Conservation (phyloP, 208 protist species). For the Crithidia expoeki region DNA sequence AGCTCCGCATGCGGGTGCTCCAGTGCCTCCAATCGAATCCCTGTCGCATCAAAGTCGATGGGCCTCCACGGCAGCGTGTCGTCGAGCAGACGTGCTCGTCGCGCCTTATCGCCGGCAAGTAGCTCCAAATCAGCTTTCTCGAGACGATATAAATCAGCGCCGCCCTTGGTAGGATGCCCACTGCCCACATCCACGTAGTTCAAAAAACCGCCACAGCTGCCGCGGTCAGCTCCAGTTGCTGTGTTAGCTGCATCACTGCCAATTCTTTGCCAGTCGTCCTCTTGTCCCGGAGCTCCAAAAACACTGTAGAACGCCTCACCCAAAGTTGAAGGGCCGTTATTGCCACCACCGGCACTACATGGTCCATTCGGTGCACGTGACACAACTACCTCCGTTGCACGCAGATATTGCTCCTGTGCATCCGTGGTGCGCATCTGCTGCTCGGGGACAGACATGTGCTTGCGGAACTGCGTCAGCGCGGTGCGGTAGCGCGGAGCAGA, state of each 20-base stretch:
- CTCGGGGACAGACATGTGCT: constrained; percentile 40
- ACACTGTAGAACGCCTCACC: neutral
- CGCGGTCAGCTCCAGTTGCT: neutral
- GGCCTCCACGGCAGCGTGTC: constrained; percentile 72
- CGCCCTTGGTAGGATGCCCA: neutral
- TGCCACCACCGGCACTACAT: neutral
- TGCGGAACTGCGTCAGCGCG: constrained; percentile 45
- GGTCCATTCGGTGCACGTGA: neutral
- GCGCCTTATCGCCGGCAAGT: constrained; percentile 42
- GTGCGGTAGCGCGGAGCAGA: constrained; percentile 38
- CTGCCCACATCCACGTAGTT: neutral
- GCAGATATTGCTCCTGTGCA: constrained; percentile 15
- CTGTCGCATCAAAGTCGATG: constrained; percentile 43
- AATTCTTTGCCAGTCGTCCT: constrained; percentile 14
- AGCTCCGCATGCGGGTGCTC: constrained; percentile 22
- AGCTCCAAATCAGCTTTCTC: constrained; percentile 44
- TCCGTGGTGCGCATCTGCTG: constrained; percentile 47
- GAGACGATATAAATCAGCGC: constrained; percentile 13
- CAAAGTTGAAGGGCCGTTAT: too few species aligned
- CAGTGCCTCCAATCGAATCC: constrained; percentile 50
- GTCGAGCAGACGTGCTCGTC: constrained; percentile 50
- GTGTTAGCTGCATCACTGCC: neutral
- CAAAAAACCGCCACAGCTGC: neutral
- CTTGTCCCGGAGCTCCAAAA: neutral
- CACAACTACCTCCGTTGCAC: constrained; percentile 12